These are phyloP conservation scores for Solanum tarijense DNA, from an alignment of 257 asterid species.

Conservation along the genomic window DNA sequence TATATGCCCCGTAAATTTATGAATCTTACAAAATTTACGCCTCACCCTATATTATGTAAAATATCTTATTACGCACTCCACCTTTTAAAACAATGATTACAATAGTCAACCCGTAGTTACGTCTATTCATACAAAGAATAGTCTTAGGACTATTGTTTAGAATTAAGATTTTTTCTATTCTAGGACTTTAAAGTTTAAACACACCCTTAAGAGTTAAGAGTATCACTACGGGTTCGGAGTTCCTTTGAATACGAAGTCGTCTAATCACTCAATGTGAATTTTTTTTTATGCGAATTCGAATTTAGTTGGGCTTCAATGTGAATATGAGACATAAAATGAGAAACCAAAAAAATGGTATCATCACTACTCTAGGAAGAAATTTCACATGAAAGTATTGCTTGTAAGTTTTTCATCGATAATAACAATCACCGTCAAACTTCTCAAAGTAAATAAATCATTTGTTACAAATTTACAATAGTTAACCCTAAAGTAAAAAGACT, in stretches of 20 bases:
- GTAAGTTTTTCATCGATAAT: not conserved
- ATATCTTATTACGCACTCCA: too few species aligned
- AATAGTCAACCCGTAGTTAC: not conserved
- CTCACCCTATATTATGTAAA: not conserved
- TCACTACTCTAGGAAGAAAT: not conserved
- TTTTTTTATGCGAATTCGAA: not conserved
- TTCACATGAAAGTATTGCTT: not conserved
- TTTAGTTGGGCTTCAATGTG: accelerated
- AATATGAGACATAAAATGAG: accelerated
- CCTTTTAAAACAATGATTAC: not conserved
- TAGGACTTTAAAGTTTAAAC: not conserved
- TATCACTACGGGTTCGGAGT: too few species aligned
- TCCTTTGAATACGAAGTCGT: accelerated
- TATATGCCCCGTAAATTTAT: not conserved
- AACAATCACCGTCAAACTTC: not conserved
- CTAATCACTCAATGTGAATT: too few species aligned
- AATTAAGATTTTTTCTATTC: not conserved
- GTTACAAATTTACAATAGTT: not conserved
- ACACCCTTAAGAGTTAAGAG: not conserved
- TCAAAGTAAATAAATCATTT: not conserved
- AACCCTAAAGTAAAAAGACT: not conserved
- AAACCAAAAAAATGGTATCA: not conserved
- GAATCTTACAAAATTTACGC: too few species aligned
- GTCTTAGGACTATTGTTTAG: not conserved
- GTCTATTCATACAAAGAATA: not conserved